These are phyloP conservation scores for Echites panduratus DNA, from an alignment of 257 asterid species.

Conservation along the genomic window DNA sequence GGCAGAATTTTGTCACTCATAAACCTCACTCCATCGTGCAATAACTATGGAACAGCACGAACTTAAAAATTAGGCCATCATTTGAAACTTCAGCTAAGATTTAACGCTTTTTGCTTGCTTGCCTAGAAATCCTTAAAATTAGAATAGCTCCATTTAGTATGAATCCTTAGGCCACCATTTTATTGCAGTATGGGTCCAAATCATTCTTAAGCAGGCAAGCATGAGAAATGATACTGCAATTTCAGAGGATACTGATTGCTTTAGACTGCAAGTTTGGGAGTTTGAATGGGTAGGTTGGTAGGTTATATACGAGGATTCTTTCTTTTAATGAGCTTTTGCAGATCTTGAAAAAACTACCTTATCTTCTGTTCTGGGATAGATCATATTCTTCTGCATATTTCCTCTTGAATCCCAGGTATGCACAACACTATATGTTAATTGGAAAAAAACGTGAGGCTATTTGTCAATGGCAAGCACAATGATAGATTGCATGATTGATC, in stretches of 20 bases:
- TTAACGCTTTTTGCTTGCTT: background rate
- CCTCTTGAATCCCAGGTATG: background rate
- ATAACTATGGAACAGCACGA: background rate
- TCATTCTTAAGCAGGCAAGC: background rate
- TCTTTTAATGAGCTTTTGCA: background rate
- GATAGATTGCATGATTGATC: background rate
- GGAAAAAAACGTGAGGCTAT: background rate
- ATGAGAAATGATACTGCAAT: background rate
- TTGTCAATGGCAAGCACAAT: background rate
- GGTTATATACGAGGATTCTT: too few species aligned
- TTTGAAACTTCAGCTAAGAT: background rate
- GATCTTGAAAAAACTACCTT: background rate
- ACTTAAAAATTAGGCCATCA: background rate
- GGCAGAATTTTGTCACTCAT: background rate
- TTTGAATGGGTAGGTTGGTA: background rate
- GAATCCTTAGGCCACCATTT: background rate
- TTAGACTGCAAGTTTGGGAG: background rate
- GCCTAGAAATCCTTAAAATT: background rate
- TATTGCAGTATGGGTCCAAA: background rate
- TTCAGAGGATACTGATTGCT: background rate
- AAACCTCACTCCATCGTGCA: background rate
- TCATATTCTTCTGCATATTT: background rate
- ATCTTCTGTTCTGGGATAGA: background rate
- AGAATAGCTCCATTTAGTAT: background rate
- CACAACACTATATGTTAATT: background rate